Conservation (phyloP, 495 filamentous ascomycete genomes). For the Viridothelium virens region DNA sequence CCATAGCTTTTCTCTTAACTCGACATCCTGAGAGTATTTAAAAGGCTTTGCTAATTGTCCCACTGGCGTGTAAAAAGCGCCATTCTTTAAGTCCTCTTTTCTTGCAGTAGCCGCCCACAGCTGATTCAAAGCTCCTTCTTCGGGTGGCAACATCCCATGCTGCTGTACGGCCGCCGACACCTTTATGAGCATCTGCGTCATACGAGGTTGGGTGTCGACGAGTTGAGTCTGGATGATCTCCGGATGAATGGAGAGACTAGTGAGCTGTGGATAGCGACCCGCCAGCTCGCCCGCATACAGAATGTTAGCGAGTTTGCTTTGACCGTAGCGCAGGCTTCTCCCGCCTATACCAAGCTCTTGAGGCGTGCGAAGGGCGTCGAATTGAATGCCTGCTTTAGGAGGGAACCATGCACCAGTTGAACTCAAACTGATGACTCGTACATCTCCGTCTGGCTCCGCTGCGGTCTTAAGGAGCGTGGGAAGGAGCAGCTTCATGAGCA, state of each 20-base stretch:
- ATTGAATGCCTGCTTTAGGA: slow-evolving; percentile 21
- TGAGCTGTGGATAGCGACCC: slow-evolving; percentile 45
- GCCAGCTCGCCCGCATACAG: slow-evolving; percentile 33
- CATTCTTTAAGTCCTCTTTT: slow-evolving; percentile 33
- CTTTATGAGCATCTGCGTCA: slow-evolving; percentile 11
- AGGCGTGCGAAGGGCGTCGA: slow-evolving; percentile 22
- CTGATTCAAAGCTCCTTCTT: slow-evolving; percentile 49
- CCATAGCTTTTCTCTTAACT: slow-evolving; percentile 37
- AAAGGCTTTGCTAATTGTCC: slow-evolving; percentile 28
- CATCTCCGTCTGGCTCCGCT: slow-evolving; percentile 27
- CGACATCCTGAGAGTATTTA: slow-evolving; percentile 24
- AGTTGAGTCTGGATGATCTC: slow-evolving; percentile 55
- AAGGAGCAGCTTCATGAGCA: slow-evolving; percentile 24
- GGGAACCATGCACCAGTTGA: slow-evolving; percentile 39
- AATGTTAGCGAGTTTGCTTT: slow-evolving; percentile 35
- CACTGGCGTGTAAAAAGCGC: slow-evolving; percentile 39
- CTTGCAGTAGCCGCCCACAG: slow-evolving; percentile 48
- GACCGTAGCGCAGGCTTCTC: slow-evolving; percentile 19
- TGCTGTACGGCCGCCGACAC: slow-evolving; percentile 26
- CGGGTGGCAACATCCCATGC: slow-evolving; percentile 10
- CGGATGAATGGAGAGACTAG: slow-evolving; percentile 55
- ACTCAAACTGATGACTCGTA: slow-evolving; percentile 40
- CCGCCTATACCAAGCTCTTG: slow-evolving; percentile 14
- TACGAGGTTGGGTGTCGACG: slow-evolving; percentile 11
- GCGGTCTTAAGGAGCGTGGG: slow-evolving; percentile 23